Base-by-base conservation (phyloP, 2,329 filamentous ascomycete species). In the Fusarium papillatum region DNA sequence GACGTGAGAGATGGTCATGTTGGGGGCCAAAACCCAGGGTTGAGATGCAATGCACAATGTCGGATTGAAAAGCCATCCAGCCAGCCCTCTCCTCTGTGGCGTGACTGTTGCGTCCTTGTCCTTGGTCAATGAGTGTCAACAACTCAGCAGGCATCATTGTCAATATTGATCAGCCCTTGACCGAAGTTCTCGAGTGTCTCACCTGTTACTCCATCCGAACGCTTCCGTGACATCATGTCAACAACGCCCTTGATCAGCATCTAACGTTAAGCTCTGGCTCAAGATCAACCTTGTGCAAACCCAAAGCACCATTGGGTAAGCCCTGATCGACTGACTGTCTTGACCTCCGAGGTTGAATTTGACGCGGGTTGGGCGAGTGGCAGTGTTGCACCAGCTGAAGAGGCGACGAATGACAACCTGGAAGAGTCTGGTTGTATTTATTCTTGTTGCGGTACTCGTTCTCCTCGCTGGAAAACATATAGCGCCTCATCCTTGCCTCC, bases 401-500 rank as follows among this genome's bases (percentile, higher is more conserved):
- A 60, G 31, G 34, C 34, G 55, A 60, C 55, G 36, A 60, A 39
- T 60, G 57, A 36, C 36, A 60, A 22, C n/a, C 36, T 62, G 38
- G 24, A 26, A 48, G 29, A 31, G 26, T 34, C 39, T 50, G 24
- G 29, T 16, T 24, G 14, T 64, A 57, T 69, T 69, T 64, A 68
- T 59, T 74, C 73, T 73, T 76, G 70, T 31, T 36, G 43, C 9
- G 82, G 81, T 24, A 82, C 85, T 71, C 84, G 82, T n/a, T 84
- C 79, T 19, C 87, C 86, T 66, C 87, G 81, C 77, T 89, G 87
- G 76, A 93, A 95, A 24, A 94, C 88, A 82, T 92, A 95, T 67
- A 95, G 79, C 0, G 91, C 93, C 83, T 95, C 93, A 78, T 95
- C 94, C 82, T 95, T 95, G 34, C 92, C 93, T 4, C 93, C 91